Base-by-base conservation (phyloP, 345 rosid species). In the Gossypium raimondii region DNA sequence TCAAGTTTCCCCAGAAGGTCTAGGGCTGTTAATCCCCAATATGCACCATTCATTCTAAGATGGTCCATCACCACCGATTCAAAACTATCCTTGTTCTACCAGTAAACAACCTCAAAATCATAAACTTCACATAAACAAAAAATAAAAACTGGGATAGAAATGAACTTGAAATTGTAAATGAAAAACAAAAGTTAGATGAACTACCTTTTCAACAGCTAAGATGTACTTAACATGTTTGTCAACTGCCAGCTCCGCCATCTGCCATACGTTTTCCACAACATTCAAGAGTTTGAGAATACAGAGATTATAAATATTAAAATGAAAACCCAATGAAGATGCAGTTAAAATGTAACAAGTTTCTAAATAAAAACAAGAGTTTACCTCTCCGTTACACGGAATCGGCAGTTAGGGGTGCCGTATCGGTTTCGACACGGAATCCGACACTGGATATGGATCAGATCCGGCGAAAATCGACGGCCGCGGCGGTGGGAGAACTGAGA, bases 1-100 rank as follows among this genome's bases (percentile, higher is more conserved):
- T 78, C 83, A 22, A 92, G 89, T 86, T 91, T 92, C 52, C 89
- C 96, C 45, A 91, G 81, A 77, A 94, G 83, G 76, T 87, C 96
- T 17, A 95, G 81, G 66, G 98, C 81, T 50, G 89, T 83, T 74
- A 95, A 81, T 77, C 98, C 99, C 98, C 99, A 95, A 70, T 93
- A 91, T 1, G 88, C 98, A 70, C 98, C 98, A 73, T 85, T 93
- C 89, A 93, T 75, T 87, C 94, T 85, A 44, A 95, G 84, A 87
- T 91, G 94, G 60, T 93, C 99, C 99, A 91, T 89, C 73, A 95
- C 92, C 58, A 91, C 95, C 47, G 94, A 90, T 82, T 89, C 91
- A 77, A 93, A 87, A 81, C 89, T 88, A 68, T 91, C 98, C 62
- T 90, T 93, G 70, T 78, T 90, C 97, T 93, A 67, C 62, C 76